Percentiles rank a stretch among this genome's conserved stretches.
phyloP scores from a whole-genome alignment of 2,329 filamentous ascomycete genomes.

The Calonectria pauciramosa region DNA sequence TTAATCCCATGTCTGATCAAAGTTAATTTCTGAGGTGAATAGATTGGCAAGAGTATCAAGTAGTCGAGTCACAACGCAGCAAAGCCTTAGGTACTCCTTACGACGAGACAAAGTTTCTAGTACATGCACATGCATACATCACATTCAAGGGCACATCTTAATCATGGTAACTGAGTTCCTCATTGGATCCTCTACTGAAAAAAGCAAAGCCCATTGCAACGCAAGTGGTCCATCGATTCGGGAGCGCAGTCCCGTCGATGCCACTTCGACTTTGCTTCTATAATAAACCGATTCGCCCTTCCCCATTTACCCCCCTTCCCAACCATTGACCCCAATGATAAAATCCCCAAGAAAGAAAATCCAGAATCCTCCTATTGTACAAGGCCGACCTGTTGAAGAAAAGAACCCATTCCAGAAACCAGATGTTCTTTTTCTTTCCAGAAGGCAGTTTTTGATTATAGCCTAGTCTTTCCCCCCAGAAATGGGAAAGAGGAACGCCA shows the following conservation, averaged over 20 bases:
- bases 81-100: too few relatives aligned
- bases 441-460: conserved; percentile 24
- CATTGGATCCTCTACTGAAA: conserved; percentile 22
- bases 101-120: background rate
- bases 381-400: conserved; percentile 21
- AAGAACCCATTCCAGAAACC: background rate
- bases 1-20: background rate
- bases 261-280: conserved; percentile 19
- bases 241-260: conserved; percentile 14
- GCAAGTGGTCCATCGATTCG: background rate
- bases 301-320: conserved; percentile 5
- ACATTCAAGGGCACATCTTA: background rate
- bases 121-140: background rate
- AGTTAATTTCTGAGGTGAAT: background rate
- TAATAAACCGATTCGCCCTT: conserved; percentile 27
- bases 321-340: conserved; percentile 17
- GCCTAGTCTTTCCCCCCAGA: conserved; percentile 18
- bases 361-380: conserved; percentile 36
- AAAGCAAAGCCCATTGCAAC: conserved; percentile 25
- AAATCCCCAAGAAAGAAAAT: conserved; percentile 7
- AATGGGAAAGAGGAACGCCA: conserved; percentile 22
- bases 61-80: background rate
- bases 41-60: background rate
- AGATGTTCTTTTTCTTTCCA: conserved; percentile 6
- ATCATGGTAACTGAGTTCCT: conserved; percentile 16